These are phyloP conservation scores for Serendipita sp. DNA, from an alignment of 768 basidiomycete species.

Conservation along the genomic window DNA sequence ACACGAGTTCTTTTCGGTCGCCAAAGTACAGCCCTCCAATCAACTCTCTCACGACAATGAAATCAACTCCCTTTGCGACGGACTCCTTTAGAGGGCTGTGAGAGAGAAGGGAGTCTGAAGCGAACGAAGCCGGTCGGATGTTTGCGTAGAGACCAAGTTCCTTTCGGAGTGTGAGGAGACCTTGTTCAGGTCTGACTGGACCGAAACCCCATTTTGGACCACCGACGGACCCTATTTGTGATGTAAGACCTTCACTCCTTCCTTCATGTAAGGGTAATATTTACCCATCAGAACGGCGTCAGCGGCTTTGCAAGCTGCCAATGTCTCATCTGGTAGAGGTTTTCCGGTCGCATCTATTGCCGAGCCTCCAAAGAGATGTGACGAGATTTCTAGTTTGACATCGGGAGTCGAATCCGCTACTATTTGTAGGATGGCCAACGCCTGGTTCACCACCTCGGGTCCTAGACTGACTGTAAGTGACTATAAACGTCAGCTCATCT, in stretches of 20 bases:
- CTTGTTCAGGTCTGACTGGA: constrained; percentile 79
- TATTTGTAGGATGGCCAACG: constrained; percentile 62
- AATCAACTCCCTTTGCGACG: constrained; percentile 67
- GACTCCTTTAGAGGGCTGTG: constrained; percentile 82
- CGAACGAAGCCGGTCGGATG: constrained; percentile 92
- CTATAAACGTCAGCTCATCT: neutral
- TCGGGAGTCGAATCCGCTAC: constrained; percentile 46
- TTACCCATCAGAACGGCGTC: constrained; percentile 93
- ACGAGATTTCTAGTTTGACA: constrained; percentile 56
- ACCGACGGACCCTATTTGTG: constrained; percentile 67
- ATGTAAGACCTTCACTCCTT: neutral
- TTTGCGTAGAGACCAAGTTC: constrained; percentile 92
- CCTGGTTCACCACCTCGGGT: constrained; percentile 80
- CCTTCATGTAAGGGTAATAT: constrained; percentile 11
- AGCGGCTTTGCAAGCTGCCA: constrained; percentile 79
- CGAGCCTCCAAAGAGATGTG: constrained; percentile 75
- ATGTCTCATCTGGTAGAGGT: constrained; percentile 67
- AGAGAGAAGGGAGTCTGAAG: constrained; percentile 72
- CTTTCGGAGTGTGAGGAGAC: constrained; percentile 78
- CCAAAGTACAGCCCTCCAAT: constrained; percentile 97
- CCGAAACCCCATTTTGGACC: constrained; percentile 98
- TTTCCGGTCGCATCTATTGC: constrained; percentile 83
- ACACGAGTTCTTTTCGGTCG: constrained; percentile 60
- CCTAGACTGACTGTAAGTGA: constrained; percentile 28
- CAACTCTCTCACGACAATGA: constrained; percentile 90